phyloP scores from a whole-genome alignment of 305 asterid species.

The Plantago coronopus region DNA sequence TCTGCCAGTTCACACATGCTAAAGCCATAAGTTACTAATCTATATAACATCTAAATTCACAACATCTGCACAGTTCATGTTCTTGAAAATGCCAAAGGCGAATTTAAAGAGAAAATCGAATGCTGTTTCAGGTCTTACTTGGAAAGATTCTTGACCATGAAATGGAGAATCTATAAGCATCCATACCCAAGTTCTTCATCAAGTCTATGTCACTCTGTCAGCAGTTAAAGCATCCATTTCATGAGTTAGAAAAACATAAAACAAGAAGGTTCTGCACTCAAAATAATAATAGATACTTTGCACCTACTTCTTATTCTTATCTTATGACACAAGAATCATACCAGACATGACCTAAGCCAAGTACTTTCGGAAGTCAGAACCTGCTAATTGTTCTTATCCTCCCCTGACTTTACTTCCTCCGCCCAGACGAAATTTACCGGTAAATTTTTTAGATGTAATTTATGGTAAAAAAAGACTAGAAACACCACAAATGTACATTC shows the following conservation, averaged over 20 bases:
- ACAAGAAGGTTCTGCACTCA: constrained; percentile 14
- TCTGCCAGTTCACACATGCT: constrained; percentile 32
- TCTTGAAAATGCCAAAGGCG: not conserved
- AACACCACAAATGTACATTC: too few species aligned
- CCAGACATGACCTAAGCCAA: not conserved
- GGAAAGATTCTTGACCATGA: constrained; percentile 90
- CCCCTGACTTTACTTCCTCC: not conserved
- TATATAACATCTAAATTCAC: too few species aligned
- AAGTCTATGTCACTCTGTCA: constrained; percentile 68
- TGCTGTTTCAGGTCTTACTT: constrained; percentile 35
- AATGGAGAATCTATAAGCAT: constrained; percentile 83
- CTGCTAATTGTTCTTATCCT: constrained; percentile 38
- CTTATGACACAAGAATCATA: constrained; percentile 11
- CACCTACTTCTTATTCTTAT: constrained; percentile 13
- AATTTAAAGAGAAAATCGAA: not conserved
- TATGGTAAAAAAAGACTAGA: too few species aligned
- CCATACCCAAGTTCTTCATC: constrained; percentile 83
- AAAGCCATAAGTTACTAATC: not conserved
- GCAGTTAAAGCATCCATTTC: constrained; percentile 30
- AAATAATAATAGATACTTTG: not conserved
- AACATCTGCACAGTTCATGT: not conserved
- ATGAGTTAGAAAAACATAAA: constrained; percentile 20
- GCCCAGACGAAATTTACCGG: not conserved
- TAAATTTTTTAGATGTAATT: too few species aligned
- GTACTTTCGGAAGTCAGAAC: constrained; percentile 3